phyloP scores from a whole-genome alignment of 768 basidiomycete species.

The Kwoniella botswanensis region DNA sequence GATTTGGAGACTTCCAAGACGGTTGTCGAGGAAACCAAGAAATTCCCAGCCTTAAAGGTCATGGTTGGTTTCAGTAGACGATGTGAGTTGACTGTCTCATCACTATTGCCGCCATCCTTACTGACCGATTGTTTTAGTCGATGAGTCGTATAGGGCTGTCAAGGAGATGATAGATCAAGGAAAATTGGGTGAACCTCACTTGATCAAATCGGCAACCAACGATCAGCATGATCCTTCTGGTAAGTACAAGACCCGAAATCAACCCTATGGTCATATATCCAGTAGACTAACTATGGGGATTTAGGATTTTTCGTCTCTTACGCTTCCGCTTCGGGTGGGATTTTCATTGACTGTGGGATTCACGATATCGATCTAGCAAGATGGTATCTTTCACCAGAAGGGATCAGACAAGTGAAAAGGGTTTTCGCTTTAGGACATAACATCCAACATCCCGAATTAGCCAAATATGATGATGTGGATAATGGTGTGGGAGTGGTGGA shows the following conservation, averaged over 20 bases:
- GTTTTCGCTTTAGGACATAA: constrained; percentile 33
- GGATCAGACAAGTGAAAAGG: constrained; percentile 27
- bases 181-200: constrained; percentile 26
- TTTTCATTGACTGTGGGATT: constrained; percentile 35
- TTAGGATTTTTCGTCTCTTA: constrained; percentile 38
- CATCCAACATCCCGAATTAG: constrained; percentile 35
- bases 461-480: constrained; percentile 29
- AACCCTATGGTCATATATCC: not conserved
- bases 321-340: constrained; percentile 32
- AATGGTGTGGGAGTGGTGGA: constrained; percentile 36
- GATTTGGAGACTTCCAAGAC: constrained; percentile 25
- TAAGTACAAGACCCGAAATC: not conserved
- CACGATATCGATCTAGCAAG: constrained; percentile 41
- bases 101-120: not conserved
- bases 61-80: constrained; percentile 41
- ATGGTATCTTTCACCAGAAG: constrained; percentile 25
- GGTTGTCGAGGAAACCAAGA: constrained; percentile 27
- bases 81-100: constrained; percentile 28
- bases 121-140: constrained; percentile 18
- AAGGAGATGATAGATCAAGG: constrained; percentile 27
- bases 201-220: constrained; percentile 36
- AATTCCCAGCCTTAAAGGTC: constrained; percentile 26
- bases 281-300: not conserved
- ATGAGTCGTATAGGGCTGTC: constrained; percentile 27
- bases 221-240: constrained; percentile 33